Evolutionary conservation across 768 basidiomycete genomes (phyloP).

Genomic region (Boletus tomentosulus): DNA sequence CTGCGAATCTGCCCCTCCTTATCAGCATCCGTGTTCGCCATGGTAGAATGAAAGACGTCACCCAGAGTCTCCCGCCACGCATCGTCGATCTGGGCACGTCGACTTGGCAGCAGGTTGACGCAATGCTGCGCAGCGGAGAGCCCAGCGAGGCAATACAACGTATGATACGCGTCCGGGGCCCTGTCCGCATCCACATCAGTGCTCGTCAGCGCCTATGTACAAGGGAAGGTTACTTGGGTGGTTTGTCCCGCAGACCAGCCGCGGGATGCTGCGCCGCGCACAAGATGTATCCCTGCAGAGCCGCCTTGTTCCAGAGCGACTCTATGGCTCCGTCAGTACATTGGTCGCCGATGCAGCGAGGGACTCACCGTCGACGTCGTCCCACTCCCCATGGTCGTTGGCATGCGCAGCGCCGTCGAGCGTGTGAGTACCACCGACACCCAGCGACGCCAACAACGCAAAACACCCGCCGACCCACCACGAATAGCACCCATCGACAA

Average conservation of each 20-base stretch:
- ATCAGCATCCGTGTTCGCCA: constrained; percentile 2
- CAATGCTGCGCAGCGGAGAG: constrained; percentile 85
- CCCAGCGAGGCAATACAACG: constrained; percentile 87
- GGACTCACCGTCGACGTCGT: constrained; percentile 62
- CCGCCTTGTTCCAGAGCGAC: constrained; percentile 53
- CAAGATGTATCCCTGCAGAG: constrained; percentile 84
- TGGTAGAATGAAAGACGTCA: not conserved
- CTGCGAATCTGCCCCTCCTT: constrained; percentile 20
- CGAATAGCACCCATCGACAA: constrained; percentile 99
- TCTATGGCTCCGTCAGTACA: constrained; percentile 26
- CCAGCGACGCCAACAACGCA: constrained; percentile 62
- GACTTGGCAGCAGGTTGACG: constrained; percentile 45
- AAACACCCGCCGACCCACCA: constrained; percentile 98
- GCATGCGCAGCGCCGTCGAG: not conserved
- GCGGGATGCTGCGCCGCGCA: constrained; percentile 80
- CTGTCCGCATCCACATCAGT: constrained; percentile 35
- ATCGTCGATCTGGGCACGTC: constrained; percentile 31
- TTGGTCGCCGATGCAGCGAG: not conserved
- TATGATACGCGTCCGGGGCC: constrained; percentile 92
- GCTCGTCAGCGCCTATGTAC: no score
- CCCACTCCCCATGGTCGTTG: constrained; percentile 46
- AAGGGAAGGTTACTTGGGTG: constrained; percentile 66
- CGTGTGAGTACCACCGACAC: constrained; percentile 31
- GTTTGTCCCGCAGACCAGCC: constrained; percentile 92
- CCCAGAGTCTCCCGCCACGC: constrained; percentile 36